Evolutionary conservation across 2,329 filamentous ascomycete genomes (phyloP), one percentile per base, ranked within the genome.

Genomic region (Dothideomycetes sp.): DNA sequence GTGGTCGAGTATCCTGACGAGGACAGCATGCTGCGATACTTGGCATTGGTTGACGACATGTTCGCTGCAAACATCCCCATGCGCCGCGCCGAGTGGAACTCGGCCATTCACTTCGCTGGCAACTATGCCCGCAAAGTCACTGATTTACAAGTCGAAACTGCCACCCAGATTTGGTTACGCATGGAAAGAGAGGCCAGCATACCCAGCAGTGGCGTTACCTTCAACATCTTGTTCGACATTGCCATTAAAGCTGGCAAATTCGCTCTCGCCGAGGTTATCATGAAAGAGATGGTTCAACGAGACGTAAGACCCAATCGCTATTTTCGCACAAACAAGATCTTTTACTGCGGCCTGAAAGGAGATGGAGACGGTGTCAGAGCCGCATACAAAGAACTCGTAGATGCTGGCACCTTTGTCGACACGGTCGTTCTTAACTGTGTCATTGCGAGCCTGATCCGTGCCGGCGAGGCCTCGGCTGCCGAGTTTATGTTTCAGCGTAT

Each of bases 161-260:
- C 84, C 0, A 67, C 98, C 32, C 73, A 77, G 33, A 62, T 93
- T 17, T 98, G 89, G 88, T 78, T 76, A 49, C 79, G 91, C 52
- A 96, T 96, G 87, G 91, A 98, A 60, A 70, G 74, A 33, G 65
- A 76, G 4, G 78, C 79, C 2, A 72, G 74, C 1, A 60, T 86
- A 11, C 64, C 65, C 49, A 80, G 74, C 24, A 83, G 82, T 51
- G 71, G 77, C 34, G 80, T 87, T n/a, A 94, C 89, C 0, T 93
- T 98, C 62, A 94, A 91, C 56, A 82, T 95, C 33, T 71, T 98
- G 10, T 95, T 94, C 52, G 84, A 95, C 55, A 74, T 86, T 9
- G 86, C 91, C 1, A 76, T 85, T 50, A 93, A 91, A 59, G 78
- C 85, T 0, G 83, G 84, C 27, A 91, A 93, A 54, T 94, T 83